Percentiles rank a stretch among this genome's conserved stretches.
Evolutionary conservation across 2,329 filamentous ascomycete genomes (phyloP).

Genomic region (Microascus cirrosus): DNA sequence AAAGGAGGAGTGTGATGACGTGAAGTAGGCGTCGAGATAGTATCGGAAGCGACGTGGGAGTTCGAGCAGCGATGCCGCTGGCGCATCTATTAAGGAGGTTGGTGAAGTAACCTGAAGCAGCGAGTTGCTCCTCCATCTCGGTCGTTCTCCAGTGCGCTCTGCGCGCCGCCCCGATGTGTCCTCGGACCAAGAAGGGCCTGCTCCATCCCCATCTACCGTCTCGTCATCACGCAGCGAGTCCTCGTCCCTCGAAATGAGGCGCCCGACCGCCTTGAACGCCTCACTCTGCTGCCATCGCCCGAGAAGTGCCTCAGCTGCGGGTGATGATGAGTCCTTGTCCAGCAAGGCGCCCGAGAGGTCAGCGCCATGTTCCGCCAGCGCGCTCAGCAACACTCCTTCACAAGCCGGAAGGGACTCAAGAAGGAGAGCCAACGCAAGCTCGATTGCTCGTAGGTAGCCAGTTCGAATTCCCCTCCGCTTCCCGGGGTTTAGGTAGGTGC

Average conservation of each 20-base stretch:
- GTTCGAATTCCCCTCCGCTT: constrained; percentile 71
- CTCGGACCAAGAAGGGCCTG: constrained; percentile 13
- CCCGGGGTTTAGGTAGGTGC: constrained; percentile 61
- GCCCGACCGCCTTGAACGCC: constrained; percentile 52
- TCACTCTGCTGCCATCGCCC: constrained; percentile 51
- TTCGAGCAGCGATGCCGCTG: constrained; percentile 7
- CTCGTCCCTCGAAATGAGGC: constrained; percentile 39
- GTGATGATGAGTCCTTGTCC: constrained; percentile 32
- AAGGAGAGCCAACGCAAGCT: constrained; percentile 56
- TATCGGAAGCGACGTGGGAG: constrained; percentile 45
- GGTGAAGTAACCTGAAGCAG: not conserved
- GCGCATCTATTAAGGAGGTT: too few species aligned
- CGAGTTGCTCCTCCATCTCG: not conserved
- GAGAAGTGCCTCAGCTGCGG: constrained; percentile 44
- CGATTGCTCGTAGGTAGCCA: constrained; percentile 67
- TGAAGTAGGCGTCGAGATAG: constrained; percentile 62
- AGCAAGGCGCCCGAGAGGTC: constrained; percentile 31
- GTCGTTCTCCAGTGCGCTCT: not conserved
- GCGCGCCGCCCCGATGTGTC: not conserved
- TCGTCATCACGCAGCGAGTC: constrained; percentile 12
- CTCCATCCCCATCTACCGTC: constrained; percentile 20
- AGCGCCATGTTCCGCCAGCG: constrained; percentile 31
- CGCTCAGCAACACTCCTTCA: constrained; percentile 43
- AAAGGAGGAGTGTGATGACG: constrained; percentile 67
- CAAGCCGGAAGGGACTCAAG: constrained; percentile 50